Evolutionary conservation across 305 asterid genomes (phyloP).

Genomic region (Rubia peregrina): DNA sequence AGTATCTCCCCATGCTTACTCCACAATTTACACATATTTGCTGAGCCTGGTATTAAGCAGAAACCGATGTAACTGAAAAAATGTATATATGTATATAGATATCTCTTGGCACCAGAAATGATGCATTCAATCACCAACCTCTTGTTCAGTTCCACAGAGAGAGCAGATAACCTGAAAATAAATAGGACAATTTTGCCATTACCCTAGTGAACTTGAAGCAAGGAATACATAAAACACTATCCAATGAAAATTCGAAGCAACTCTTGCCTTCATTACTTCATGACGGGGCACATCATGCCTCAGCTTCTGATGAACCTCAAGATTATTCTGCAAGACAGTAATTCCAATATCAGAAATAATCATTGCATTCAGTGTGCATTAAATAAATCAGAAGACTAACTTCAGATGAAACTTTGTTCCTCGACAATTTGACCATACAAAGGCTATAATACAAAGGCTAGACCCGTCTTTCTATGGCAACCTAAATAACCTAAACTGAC

Average conservation of each 20-base stretch:
- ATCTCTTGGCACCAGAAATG: neutral
- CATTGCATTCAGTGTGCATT: neutral
- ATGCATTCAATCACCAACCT: slow-evolving; percentile 38
- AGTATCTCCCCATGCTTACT: slow-evolving; percentile 74
- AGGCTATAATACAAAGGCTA: neutral
- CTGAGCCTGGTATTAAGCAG: slow-evolving; percentile 36
- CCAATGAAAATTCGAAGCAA: neutral
- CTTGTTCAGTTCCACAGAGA: slow-evolving; percentile 82
- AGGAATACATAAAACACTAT: neutral
- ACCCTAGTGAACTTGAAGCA: neutral
- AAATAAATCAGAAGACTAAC: neutral
- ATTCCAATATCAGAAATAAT: neutral
- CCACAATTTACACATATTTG: slow-evolving; percentile 76
- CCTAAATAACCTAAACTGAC: neutral
- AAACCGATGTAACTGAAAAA: slow-evolving; percentile 3
- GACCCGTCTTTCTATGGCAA: neutral
- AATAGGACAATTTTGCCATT: neutral
- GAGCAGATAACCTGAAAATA: slow-evolving; percentile 67
- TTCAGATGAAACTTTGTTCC: neutral
- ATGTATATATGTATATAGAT: neutral
- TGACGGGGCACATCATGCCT: slow-evolving; percentile 87
- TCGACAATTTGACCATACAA: neutral
- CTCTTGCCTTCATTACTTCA: slow-evolving; percentile 49
- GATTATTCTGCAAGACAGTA: slow-evolving; percentile 45
- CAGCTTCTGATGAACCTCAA: slow-evolving; percentile 43